Evolutionary conservation across 495 filamentous ascomycete species (phyloP).

Genomic region (Pyronema domesticum): DNA sequence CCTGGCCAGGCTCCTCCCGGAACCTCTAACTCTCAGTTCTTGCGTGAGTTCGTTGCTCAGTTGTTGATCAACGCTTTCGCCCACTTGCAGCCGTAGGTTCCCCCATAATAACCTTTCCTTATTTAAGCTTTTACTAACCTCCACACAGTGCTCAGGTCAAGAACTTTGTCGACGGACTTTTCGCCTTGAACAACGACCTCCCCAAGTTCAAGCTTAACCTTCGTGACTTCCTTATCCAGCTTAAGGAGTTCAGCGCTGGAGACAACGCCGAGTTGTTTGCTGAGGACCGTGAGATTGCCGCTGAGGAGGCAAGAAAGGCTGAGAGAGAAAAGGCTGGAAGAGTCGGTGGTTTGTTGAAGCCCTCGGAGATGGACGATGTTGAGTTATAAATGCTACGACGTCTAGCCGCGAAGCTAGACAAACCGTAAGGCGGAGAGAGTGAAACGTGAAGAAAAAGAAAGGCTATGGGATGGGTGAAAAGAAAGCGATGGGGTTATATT

Average conservation of each 20-base stretch:
- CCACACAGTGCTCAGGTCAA: constrained; percentile 57
- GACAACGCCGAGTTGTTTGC: constrained; percentile 87
- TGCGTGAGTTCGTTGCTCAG: constrained; percentile 65
- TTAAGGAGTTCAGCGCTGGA: constrained; percentile 85
- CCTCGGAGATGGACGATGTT: constrained; percentile 84
- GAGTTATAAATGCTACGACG: constrained; percentile 57
- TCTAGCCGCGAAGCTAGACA: too few species aligned
- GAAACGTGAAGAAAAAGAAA: too few species aligned
- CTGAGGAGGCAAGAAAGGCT: constrained; percentile 56
- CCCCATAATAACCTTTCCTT: background rate
- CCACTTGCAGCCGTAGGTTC: constrained; percentile 71
- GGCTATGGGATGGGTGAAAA: too few species aligned
- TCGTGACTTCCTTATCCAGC: constrained; percentile 88
- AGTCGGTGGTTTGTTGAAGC: constrained; percentile 80
- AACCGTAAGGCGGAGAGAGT: too few species aligned
- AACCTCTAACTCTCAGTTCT: constrained; percentile 73
- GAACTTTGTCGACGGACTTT: constrained; percentile 71
- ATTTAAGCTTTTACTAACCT: constrained; percentile 26
- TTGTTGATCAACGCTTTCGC: constrained; percentile 83
- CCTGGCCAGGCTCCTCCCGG: constrained; percentile 64
- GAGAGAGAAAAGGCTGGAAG: constrained; percentile 80
- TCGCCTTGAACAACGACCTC: constrained; percentile 61
- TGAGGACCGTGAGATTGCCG: constrained; percentile 76
- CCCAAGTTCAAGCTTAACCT: constrained; percentile 83
- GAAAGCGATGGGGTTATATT: too few species aligned